Evolutionary conservation across 257 asterid species (phyloP), one percentile per base, ranked within the genome.

Genomic region (Scutellaria minor): DNA sequence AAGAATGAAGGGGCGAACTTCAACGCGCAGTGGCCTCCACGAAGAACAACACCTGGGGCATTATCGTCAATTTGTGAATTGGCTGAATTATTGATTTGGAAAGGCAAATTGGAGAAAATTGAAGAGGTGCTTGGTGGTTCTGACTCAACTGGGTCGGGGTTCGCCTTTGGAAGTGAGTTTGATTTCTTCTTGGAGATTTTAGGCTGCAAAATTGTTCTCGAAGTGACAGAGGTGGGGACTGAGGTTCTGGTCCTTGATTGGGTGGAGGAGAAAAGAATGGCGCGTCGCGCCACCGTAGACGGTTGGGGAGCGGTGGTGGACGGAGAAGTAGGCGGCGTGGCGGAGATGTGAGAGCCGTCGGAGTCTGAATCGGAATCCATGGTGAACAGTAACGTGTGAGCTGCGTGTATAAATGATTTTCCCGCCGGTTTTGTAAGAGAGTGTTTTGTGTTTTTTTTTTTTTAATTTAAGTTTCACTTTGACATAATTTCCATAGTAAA

Each of bases 341-440:
- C 84, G 58, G 98, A 94, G 70, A 94, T 67, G 79, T 94, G 90
- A 74, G 96, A 94, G 14, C 88, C 96, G 69, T 68, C 95, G 53
- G 99, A 90, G 72, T 89, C 92, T 68, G 94, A 84, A 71, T 85
- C 95, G 78, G 88, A 83, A 55, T 87, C 91, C 99, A 94, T 94
- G 73, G 74, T 10, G 3, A 47, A 57, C 39, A 40, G 75, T 54
- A 9, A 44, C 48, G 37, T 31, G 37, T 31, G 37, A 31, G 37
- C 37, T 31, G 4, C 3, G 37, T 31, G 5, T 2, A 31, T 31
- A 31, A 2, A 31, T 31, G 5, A 31, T 31, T 31, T 27, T 31
- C 37, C 37, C 37, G 37, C 37, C 37, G 3, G 5, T 31, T 31
- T 31, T 31, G 37, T 31, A 31, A 31, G 37, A 31, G 5, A 2